Base-by-base conservation (phyloP, 2,329 filamentous ascomycete genomes). In the Verticillium alfalfae region DNA sequence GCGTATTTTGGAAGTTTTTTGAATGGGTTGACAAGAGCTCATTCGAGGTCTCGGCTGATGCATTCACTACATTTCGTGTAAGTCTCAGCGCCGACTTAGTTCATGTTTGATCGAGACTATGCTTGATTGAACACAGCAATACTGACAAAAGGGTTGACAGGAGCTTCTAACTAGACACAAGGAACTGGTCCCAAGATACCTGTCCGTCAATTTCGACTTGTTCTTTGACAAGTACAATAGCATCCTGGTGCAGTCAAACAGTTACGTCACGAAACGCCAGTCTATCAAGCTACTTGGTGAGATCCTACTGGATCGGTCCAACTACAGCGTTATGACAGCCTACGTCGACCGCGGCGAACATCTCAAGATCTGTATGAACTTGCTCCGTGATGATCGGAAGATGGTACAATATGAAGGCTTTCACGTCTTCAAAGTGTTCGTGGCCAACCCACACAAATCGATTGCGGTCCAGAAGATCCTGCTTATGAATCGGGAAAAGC, bases 321-420 rank as follows among this genome's bases (percentile, higher is more conserved):
- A 99, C 77, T 99, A 99, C 80, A 92, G 88, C 72, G 92, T 98
- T 72, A 99, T 99, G 95, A 98, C 94, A 62, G 88, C 90, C 65
- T 99, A 98, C 73, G 95, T 99, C 62, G 93, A 97, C 74, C 89
- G 90, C 57, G 93, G 93, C 63, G 94, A 98, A 73, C 93, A 99
- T 72, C 84, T 99, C 68, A 99, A 99, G 79, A 90, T 98, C 66
- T 95, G 93, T 79, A 99, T 99, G 95, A 98, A 96, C 75, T 82
- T 99, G 63, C 81, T 99, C 64, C 89, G 93, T 67, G 95, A 98
- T 74, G 94, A 98, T 75, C 87, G 94, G 68, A 95, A 96, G 76
- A 99, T 99, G 93, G 95, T 99, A 65, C 95, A 98, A 76, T 99
- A 99, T 74, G 95, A 99, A 75, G 95, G 93, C 8, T 99, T 99